Conservation (phyloP, 768 basidiomycete species). For the Atractiella rhizophila region DNA sequence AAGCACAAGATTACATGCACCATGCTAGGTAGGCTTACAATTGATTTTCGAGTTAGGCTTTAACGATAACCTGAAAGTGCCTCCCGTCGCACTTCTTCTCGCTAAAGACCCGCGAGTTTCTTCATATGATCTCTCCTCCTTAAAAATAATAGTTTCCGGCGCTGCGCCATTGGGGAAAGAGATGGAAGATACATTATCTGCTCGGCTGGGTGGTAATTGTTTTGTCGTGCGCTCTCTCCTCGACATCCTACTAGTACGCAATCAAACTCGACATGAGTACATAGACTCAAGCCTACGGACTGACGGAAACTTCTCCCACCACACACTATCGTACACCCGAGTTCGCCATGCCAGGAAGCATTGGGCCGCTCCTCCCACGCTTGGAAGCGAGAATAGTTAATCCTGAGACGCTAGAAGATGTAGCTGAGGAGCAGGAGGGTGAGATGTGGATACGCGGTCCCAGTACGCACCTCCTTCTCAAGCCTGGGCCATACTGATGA, state of each 20-base stretch:
- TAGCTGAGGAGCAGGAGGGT: constrained; percentile 3
- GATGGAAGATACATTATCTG: constrained; percentile 9
- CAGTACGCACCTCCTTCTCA: constrained; percentile 1
- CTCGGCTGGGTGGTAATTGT: constrained; percentile 1
- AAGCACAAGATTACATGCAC: constrained; percentile 33
- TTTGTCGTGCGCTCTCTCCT: neutral
- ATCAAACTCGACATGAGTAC: neutral
- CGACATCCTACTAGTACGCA: neutral
- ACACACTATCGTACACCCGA: constrained; percentile 1
- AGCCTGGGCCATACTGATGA: neutral
- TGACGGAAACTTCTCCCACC: constrained; percentile 10
- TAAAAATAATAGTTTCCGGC: constrained; percentile 11
- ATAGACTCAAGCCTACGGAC: constrained; percentile 8
- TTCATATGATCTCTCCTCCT: constrained; percentile 12
- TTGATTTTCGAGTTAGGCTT: no score
- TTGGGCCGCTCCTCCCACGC: constrained; percentile 11
- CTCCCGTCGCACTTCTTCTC: constrained; percentile 13
- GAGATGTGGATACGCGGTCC: constrained; percentile 12
- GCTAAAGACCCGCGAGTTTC: constrained; percentile 9
- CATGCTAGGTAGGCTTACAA: no score
- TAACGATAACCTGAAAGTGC: no score
- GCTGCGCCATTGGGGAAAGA: constrained; percentile 17
- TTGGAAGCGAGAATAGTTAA: constrained; percentile 10
- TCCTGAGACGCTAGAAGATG: constrained; percentile 11
- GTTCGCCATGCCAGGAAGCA: neutral